A percentile compares a stretch with the other conserved stretches of the same genome.
Evolutionary conservation across 768 basidiomycete genomes (phyloP).

Genomic region (Boletus tylopilopsis): DNA sequence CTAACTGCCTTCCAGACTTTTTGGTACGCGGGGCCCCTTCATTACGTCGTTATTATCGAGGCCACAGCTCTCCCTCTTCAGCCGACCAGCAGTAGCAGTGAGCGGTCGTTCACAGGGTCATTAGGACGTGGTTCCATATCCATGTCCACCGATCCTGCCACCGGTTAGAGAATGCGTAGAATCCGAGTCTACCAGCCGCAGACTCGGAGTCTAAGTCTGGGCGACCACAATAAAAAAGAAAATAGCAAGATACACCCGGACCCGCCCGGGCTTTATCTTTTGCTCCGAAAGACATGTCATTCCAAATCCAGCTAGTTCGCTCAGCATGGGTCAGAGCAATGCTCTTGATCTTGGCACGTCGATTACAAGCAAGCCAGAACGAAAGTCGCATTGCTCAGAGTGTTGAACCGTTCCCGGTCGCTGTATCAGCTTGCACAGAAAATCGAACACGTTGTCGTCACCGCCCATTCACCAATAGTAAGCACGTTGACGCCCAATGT

Average conservation of each 20-base stretch:
- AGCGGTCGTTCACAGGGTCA: background rate
- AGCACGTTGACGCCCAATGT: background rate
- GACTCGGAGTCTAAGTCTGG: background rate
- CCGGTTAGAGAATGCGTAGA: background rate
- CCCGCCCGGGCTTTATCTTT: background rate
- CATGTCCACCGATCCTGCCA: constrained; percentile 1
- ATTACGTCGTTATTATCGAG: background rate
- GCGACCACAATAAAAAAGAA: constrained; percentile 5
- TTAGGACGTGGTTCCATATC: background rate
- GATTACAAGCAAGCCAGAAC: background rate
- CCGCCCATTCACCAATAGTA: constrained; percentile 1
- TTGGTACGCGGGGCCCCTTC: background rate
- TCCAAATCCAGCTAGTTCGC: background rate
- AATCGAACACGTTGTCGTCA: constrained; percentile 1
- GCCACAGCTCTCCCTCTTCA: background rate
- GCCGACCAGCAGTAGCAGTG: background rate
- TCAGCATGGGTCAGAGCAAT: constrained; percentile 11
- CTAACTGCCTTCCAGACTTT: background rate
- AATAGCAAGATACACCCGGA: too few relatives aligned
- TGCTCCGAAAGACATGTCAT: background rate
- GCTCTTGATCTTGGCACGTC: background rate
- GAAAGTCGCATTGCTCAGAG: background rate
- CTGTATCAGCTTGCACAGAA: background rate
- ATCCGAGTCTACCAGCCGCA: background rate
- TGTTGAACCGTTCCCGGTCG: background rate